Evolutionary conservation across 2,329 filamentous ascomycete genomes (phyloP).

Genomic region (Calycina marina): DNA sequence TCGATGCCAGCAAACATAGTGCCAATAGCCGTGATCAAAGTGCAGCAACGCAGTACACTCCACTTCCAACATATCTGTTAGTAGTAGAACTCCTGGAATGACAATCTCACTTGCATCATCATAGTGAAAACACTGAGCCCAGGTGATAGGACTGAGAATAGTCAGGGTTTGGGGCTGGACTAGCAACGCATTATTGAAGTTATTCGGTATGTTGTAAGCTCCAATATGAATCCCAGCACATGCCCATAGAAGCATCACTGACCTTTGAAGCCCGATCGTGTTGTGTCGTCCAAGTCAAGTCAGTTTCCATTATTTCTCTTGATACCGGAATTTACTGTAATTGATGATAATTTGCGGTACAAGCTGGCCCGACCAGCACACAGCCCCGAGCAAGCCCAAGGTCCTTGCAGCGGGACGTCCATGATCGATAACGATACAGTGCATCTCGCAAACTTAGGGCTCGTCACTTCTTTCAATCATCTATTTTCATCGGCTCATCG

Average conservation of each 20-base stretch:
- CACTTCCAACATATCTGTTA: too few relatives aligned
- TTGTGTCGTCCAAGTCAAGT: conserved; percentile 50
- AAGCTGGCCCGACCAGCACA: conserved; percentile 51
- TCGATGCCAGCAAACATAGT: conserved; percentile 44
- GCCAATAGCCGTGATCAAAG: conserved; percentile 35
- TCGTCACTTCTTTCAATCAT: too few relatives aligned
- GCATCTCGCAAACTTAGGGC: too few relatives aligned
- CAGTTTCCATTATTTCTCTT: too few relatives aligned
- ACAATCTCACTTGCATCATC: conserved; percentile 28
- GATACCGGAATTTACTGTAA: too few relatives aligned
- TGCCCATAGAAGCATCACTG: conserved; percentile 62
- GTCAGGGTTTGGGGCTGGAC: conserved; percentile 24
- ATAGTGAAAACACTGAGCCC: conserved; percentile 22
- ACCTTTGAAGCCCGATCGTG: conserved; percentile 48
- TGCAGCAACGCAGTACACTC: conserved; percentile 32
- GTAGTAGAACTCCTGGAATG: too few relatives aligned
- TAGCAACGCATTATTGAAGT: conserved; percentile 21
- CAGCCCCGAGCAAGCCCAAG: conserved; percentile 43
- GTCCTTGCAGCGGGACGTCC: conserved; percentile 43
- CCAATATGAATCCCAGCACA: conserved; percentile 54
- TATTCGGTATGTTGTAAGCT: conserved; percentile 22
- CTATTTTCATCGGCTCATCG: too few relatives aligned
- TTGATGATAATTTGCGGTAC: conserved; percentile 59
- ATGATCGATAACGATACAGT: too few relatives aligned
- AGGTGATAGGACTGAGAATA: conserved; percentile 22